Evolutionary conservation across 2,329 filamentous ascomycete genomes (phyloP), one percentile per base, ranked within the genome.

Genomic region (Diaporthe citri): DNA sequence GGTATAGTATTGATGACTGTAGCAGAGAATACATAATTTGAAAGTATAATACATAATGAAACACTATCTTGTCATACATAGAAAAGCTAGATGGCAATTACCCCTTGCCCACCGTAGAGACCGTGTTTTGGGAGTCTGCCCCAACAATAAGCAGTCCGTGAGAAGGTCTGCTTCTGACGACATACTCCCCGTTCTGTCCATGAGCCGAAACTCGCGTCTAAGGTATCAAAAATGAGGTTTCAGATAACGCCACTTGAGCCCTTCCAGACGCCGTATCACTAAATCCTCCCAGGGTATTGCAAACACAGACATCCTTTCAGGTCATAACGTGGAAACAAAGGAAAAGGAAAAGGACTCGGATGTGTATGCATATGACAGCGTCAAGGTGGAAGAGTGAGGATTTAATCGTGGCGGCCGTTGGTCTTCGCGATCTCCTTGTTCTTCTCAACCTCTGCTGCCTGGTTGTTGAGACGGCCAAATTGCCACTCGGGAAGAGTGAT

Each of bases 401-500:
- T 57, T 67, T 62, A 73, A 0, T 67, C 17, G 1, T 60, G 20
- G 4, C 62, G 20, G 4, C 62, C 62, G n/a, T 75, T 70, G 46
- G 55, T 25, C 43, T 79, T 81, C 85, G 62, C 41, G 22, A 89
- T 80, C 87, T 87, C 10, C 77, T 88, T 78, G 81, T 86, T 43
- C 81, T 84, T 52, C 79, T 87, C 74, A 80, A 76, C 72, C 71
- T 79, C 75, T 55, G 71, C 75, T 77, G 83, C 82, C 74, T 84
- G 79, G 0, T 77, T 78, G 7, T 84, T 83, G 52, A 89, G 78
- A 55, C 84, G 86, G 0, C 90, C 90, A 81, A 92, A 92, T 81
- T 92, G 90, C 95, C 95, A 97, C 79, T 90, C 90, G 1, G 95
- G 95, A 9, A 96, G 91, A 1, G 89, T 88, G 80, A 97, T 95